Base-by-base conservation (phyloP, 2,329 filamentous ascomycete genomes). In the Penicillium freii region DNA sequence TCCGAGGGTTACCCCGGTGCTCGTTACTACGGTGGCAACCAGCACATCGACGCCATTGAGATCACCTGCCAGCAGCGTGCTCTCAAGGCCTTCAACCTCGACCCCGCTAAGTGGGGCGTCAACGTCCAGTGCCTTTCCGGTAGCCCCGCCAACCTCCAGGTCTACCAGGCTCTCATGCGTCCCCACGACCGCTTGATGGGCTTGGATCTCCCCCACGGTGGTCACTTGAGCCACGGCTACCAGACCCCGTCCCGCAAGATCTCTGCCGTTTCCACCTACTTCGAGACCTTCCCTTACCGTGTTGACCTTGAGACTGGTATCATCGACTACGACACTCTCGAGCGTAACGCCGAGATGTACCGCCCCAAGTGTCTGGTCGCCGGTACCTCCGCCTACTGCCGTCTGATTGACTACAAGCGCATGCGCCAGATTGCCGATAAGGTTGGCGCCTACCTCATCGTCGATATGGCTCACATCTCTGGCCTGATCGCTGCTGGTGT, bases 211-310 rank as follows among this genome's bases (percentile, higher is more conserved):
- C 94, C 94, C 45, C 94, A 99, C 74, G 94, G 94, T 64, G 94
- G 94, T 59, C 94, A 99, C 77, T 81, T 99, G 69, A 95, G 90
- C 46, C 94, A 99, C 78, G 94, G 94, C 62, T 99, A 99, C 78
- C 94, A 99, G 78, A 97, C 91, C 21, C 91, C 94, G 3, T 88
- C 88, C 52, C 91, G 88, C 77, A 93, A 92, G 82, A 97, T 99
- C 74, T 97, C 93, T n/a, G 92, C 92, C 69, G 87, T 99, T 65
- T 97, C 93, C 57, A 97, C 96, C 74, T 99, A 99, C 81, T 99
- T 99, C 75, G 94, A 99, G 81, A 99, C 94, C 36, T 81, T 99
- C 62, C 94, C 94, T 5, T 99, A 99, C 82, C 88, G 91, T 58
- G 84, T 97, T 54, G 86, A 97, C 79, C 90, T 95, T 72, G 82